Conservation (phyloP, 208 protist species). For the Trypanosoma cruzi region DNA sequence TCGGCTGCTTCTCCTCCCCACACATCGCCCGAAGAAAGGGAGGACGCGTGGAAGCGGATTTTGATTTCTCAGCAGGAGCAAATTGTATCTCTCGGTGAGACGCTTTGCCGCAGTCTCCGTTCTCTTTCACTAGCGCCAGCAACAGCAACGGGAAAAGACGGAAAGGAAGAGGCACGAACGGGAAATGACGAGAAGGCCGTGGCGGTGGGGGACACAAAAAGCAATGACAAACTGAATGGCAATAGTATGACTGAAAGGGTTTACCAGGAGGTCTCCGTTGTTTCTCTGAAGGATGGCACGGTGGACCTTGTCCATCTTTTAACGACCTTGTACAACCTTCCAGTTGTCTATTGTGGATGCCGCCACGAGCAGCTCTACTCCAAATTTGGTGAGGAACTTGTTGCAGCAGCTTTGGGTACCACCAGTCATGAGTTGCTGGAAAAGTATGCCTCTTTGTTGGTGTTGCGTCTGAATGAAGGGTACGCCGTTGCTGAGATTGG, state of each 20-base stretch:
- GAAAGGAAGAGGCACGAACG: neutral
- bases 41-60: neutral
- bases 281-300: neutral
- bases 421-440: slow-evolving; percentile 26
- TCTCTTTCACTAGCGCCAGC: neutral
- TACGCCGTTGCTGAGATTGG: neutral
- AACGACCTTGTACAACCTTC: slow-evolving; percentile 29
- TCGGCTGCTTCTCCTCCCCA: neutral
- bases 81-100: slow-evolving; percentile 1
- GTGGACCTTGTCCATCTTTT: slow-evolving; percentile 30
- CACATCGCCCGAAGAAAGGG: neutral
- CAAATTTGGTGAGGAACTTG: slow-evolving; percentile 27
- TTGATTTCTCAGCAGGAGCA: slow-evolving; percentile 13
- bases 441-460: slow-evolving; percentile 18
- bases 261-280: slow-evolving; percentile 5
- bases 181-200: neutral
- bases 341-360: slow-evolving; percentile 8
- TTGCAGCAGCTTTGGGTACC: slow-evolving; percentile 22
- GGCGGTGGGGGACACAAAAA: neutral
- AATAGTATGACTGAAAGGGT: neutral
- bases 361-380: slow-evolving; percentile 13
- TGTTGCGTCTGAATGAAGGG: slow-evolving; percentile 18
- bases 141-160: neutral
- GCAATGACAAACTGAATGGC: neutral
- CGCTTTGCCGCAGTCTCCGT: neutral